Conservation (phyloP, 2,329 filamentous ascomycete species). For the Cercospora sp. region DNA sequence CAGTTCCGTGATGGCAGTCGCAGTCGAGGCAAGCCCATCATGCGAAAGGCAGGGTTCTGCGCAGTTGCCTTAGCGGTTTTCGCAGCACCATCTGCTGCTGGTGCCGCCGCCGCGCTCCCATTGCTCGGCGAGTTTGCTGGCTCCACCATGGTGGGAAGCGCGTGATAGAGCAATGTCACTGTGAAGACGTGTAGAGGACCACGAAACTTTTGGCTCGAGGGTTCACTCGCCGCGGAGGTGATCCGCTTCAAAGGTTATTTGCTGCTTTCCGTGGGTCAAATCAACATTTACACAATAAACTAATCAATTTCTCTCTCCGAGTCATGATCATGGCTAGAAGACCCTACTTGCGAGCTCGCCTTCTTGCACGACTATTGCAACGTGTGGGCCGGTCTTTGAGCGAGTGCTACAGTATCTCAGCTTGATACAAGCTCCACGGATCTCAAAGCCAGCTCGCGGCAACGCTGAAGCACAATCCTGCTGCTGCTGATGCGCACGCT, state of each 20-base stretch:
- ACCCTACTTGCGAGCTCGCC: neutral
- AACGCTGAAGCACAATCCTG: neutral
- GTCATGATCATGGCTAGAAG: neutral
- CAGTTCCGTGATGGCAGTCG: conserved; percentile 94
- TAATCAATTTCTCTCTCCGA: neutral
- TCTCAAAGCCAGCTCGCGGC: too few relatives aligned
- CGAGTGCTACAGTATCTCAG: too few relatives aligned
- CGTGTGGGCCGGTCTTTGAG: too few relatives aligned
- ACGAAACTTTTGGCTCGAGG: conserved; percentile 5
- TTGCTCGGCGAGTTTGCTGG: neutral
- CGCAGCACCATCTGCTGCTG: conserved; percentile 5
- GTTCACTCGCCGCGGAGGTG: conserved; percentile 3
- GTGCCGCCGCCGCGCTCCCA: neutral
- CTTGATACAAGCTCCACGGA: too few relatives aligned
- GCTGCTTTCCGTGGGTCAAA: neutral
- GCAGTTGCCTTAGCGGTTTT: conserved; percentile 10
- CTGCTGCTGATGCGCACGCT: neutral
- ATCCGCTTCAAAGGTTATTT: neutral
- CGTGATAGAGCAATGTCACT: neutral
- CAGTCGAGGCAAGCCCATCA: conserved; percentile 77
- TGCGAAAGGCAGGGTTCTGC: conserved; percentile 71
- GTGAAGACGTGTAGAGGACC: neutral
- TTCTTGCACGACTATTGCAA: neutral
- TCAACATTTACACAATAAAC: neutral
- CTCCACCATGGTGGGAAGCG: conserved; percentile 3